phyloP scores from a whole-genome alignment of 129 eudicot genomes.

The sunflower (Helianthus annuus) region HanXRQr2.0-SUNRISE NC_035440.2:161080103-161080602 shows the following conservation, averaged over 20 bases:
- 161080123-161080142: constrained; percentile 95
- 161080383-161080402: too few relatives aligned
- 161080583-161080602: too few relatives aligned
- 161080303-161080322: background rate
- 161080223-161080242: constrained; percentile 85
- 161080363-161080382: too few relatives aligned
- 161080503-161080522: too few relatives aligned
- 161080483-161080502: background rate
- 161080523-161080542: too few relatives aligned
- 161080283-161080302: background rate
- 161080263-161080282: constrained; percentile 14
- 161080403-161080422: too few relatives aligned
- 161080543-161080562: too few relatives aligned
- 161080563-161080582: too few relatives aligned
- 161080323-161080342: background rate
- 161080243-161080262: constrained; percentile 72
- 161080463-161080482: background rate
- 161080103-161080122: constrained; percentile 97
- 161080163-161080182: constrained; percentile 74
- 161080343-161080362: background rate
- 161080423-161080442: too few relatives aligned
- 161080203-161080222: constrained; percentile 90
- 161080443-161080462: too few relatives aligned
- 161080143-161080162: constrained; percentile 86
- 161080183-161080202: constrained; percentile 89